Evolutionary conservation across 129 eudicot genomes (phyloP).

Genomic region (Artemisia tridentata): DNA sequence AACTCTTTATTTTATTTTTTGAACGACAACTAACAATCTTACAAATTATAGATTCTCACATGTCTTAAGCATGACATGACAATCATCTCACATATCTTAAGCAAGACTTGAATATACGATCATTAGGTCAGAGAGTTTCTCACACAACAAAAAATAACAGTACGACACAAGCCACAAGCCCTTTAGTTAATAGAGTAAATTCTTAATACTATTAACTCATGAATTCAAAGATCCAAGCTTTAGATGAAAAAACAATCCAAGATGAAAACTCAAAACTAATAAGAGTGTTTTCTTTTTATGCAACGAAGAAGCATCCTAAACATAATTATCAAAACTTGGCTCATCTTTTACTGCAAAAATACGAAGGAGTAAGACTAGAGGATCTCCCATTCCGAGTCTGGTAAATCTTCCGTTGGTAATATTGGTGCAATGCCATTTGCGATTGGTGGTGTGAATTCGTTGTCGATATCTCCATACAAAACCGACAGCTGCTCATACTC

Average conservation of each 20-base stretch:
- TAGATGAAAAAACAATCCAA: background rate
- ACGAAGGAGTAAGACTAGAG: constrained; percentile 25
- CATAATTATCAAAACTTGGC: constrained; percentile 27
- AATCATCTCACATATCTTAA: too few species aligned
- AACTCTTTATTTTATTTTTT: too few species aligned
- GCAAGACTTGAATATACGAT: too few species aligned
- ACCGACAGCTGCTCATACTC: constrained; percentile 60
- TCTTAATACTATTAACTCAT: background rate
- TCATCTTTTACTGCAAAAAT: constrained; percentile 31
- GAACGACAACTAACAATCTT: too few species aligned
- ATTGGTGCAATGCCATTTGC: constrained; percentile 6
- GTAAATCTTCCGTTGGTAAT: constrained; percentile 18
- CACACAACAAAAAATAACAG: too few species aligned
- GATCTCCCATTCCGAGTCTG: constrained; percentile 63
- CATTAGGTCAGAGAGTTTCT: too few species aligned
- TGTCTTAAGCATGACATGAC: too few species aligned
- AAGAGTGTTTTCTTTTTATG: background rate
- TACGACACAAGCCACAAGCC: too few species aligned
- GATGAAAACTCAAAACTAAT: constrained; percentile 8
- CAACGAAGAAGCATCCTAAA: constrained; percentile 17
- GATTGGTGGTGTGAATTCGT: constrained; percentile 24
- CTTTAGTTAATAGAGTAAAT: background rate
- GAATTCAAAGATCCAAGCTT: constrained; percentile 1
- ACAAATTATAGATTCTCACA: too few species aligned
- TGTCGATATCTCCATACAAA: constrained; percentile 51